Evolutionary conservation across 208 protist genomes (phyloP).

Genomic region (Lotmaria passim): DNA sequence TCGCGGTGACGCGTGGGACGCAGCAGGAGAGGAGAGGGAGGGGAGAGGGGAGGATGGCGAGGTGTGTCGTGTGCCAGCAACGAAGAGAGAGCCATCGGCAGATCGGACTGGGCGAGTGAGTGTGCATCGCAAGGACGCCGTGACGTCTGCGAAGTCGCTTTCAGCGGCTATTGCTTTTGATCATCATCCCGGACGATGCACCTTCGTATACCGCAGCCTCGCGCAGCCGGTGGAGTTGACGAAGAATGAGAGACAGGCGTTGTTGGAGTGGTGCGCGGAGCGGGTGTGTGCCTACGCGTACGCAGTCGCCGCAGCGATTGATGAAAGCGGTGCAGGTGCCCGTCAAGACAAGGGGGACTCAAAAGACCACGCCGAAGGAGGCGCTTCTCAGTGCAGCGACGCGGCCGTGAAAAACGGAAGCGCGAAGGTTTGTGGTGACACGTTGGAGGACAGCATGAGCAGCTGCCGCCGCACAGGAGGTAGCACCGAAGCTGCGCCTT

Average conservation of each 20-base stretch:
- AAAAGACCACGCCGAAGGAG: background rate
- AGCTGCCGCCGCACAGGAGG: no score
- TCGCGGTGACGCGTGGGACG: background rate
- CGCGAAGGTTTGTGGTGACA: no score
- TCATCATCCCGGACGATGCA: background rate
- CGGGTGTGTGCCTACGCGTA: constrained; percentile 10
- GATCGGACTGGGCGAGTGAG: background rate
- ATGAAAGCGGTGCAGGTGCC: background rate
- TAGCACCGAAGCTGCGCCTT: background rate
- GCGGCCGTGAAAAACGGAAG: no score
- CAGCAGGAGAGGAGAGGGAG: background rate
- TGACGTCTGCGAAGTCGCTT: background rate
- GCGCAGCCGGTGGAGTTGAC: constrained; percentile 25
- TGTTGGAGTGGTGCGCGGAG: constrained; percentile 43
- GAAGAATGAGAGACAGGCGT: constrained; percentile 31
- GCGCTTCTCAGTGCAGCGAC: background rate
- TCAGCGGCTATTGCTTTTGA: background rate
- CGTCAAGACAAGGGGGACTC: background rate
- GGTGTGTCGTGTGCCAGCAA: background rate
- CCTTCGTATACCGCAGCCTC: background rate
- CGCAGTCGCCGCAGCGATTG: background rate
- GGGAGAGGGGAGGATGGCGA: background rate
- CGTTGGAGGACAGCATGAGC: no score
- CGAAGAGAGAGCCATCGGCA: background rate
- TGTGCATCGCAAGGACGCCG: background rate